Conservation (phyloP, 805 yeast genomes). For the Clavispora vitiphila region DNA sequence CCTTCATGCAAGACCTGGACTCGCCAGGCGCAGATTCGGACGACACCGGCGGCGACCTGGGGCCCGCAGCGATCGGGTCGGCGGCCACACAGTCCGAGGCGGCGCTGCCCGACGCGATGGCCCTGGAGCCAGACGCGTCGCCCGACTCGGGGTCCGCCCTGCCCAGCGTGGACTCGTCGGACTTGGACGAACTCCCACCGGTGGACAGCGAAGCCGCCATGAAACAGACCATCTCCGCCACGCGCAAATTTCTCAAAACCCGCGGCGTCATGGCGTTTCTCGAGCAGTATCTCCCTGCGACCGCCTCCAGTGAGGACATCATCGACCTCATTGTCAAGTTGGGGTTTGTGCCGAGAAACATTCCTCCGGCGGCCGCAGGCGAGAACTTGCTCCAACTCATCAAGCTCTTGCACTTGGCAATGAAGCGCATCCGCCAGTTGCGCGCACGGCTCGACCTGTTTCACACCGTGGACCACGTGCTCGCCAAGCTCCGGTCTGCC, state of each 20-base stretch:
- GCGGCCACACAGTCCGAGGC: too few relatives aligned
- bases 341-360: slow-evolving; percentile 49
- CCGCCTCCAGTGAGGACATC: slow-evolving; percentile 55
- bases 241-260: slow-evolving; percentile 46
- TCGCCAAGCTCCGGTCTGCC: slow-evolving; percentile 23
- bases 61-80: too few relatives aligned
- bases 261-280: slow-evolving; percentile 60
- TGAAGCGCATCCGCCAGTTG: slow-evolving; percentile 54
- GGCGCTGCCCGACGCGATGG: too few relatives aligned
- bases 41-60: too few relatives aligned
- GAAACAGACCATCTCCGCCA: slow-evolving; percentile 15
- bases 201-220: slow-evolving; percentile 1
- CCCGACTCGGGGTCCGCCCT: not conserved
- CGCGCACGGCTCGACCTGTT: slow-evolving; percentile 53
- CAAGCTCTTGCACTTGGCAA: slow-evolving; percentile 55
- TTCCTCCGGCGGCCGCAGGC: slow-evolving; percentile 32
- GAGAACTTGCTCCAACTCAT: slow-evolving; percentile 43
- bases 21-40: not conserved
- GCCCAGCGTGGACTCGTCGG: slow-evolving; percentile 6
- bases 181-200: slow-evolving; percentile 9
- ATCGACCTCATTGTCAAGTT: slow-evolving; percentile 52
- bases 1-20: slow-evolving; percentile 15
- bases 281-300: slow-evolving; percentile 55
- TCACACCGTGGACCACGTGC: slow-evolving; percentile 54
- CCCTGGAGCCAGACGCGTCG: too few relatives aligned